Evolutionary conservation across 148 eudicot genomes (phyloP).

Genomic region (Fagopyrum esculentum): DNA sequence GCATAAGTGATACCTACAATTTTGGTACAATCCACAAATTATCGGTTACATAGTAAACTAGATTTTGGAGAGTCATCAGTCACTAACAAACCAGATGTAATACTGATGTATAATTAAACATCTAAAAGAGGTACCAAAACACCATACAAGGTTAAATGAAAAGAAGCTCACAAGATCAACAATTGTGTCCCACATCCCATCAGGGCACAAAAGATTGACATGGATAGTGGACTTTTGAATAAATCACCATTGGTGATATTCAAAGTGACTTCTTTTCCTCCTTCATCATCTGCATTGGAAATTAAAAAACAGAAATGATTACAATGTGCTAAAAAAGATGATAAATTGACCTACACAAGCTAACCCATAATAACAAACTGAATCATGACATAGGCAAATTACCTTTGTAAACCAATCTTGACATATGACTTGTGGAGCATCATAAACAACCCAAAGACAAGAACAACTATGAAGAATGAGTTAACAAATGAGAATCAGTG

Average conservation of each 20-base stretch:
- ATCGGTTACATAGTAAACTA: background rate
- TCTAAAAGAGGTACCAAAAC: background rate
- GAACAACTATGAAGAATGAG: slow-evolving; percentile 46
- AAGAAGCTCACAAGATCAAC: slow-evolving; percentile 52
- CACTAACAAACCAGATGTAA: background rate
- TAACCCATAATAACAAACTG: background rate
- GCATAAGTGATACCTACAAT: background rate
- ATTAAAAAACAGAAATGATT: background rate
- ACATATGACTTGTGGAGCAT: slow-evolving; percentile 50
- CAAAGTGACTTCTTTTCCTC: slow-evolving; percentile 70
- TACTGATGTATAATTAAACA: background rate
- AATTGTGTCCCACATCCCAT: slow-evolving; percentile 78
- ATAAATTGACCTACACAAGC: background rate
- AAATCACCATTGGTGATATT: slow-evolving; percentile 53
- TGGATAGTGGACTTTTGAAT: slow-evolving; percentile 52
- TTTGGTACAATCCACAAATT: background rate
- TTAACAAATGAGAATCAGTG: slow-evolving; percentile 72
- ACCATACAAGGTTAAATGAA: background rate
- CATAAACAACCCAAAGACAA: slow-evolving; percentile 48
- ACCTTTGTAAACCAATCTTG: slow-evolving; percentile 71
- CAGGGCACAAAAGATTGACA: slow-evolving; percentile 63
- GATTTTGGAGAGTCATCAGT: background rate
- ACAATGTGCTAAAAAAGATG: background rate
- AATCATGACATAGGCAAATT: slow-evolving; percentile 19
- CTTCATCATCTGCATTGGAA: slow-evolving; percentile 25